Evolutionary conservation across 306 rosid genomes (phyloP).

Genomic region (Dryas octopetala): DNA sequence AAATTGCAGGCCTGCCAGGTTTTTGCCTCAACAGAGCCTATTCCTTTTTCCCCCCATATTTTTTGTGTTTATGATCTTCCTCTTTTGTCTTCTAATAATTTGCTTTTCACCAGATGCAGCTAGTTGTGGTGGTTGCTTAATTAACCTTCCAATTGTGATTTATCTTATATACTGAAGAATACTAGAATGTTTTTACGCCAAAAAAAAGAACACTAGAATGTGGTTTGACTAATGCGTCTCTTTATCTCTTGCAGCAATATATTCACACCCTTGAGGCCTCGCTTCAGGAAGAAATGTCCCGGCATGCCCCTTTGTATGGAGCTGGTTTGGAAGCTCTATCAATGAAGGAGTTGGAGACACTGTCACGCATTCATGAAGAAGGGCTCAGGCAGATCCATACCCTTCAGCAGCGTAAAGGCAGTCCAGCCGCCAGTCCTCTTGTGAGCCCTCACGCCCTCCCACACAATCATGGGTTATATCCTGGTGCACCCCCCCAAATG

Average conservation of each 20-base stretch:
- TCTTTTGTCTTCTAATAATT: background rate
- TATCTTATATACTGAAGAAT: slow-evolving; percentile 2
- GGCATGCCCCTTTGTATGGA: slow-evolving; percentile 94
- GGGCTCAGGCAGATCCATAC: slow-evolving; percentile 93
- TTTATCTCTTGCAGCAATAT: slow-evolving; percentile 74
- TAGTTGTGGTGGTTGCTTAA: slow-evolving; percentile 12
- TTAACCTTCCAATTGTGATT: slow-evolving; percentile 19
- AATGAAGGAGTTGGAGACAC: slow-evolving; percentile 87
- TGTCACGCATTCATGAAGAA: slow-evolving; percentile 90
- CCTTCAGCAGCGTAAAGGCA: slow-evolving; percentile 82
- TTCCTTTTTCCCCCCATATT: slow-evolving; percentile 12
- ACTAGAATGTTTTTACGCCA: background rate
- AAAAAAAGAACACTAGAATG: background rate
- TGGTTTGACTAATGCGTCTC: slow-evolving; percentile 24
- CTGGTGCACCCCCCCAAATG: slow-evolving; percentile 57
- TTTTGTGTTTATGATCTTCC: background rate
- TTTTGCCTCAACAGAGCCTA: slow-evolving; percentile 25
- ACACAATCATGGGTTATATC: slow-evolving; percentile 73
- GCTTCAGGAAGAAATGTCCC: slow-evolving; percentile 95
- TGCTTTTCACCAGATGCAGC: slow-evolving; percentile 9
- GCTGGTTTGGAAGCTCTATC: slow-evolving; percentile 95
- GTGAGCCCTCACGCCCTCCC: slow-evolving; percentile 76
- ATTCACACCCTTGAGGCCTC: slow-evolving; percentile 89
- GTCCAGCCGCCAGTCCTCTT: slow-evolving; percentile 74
- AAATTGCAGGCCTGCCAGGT: slow-evolving; percentile 98